phyloP scores from a whole-genome alignment of 805 yeast species.

The Priceomyces haplophilus region DNA sequence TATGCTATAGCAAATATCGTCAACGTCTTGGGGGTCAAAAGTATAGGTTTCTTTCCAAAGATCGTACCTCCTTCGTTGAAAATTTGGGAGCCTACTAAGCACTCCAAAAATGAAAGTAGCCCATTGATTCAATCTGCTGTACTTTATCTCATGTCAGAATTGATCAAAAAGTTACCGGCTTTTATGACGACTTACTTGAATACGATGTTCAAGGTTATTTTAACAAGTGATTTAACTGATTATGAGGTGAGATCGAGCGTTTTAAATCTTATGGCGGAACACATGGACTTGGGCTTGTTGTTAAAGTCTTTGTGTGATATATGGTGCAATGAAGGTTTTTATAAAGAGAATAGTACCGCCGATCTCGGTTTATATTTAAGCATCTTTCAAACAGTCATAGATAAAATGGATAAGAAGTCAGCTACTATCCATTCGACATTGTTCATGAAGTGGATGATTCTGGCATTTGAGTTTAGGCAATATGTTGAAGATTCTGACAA shows the following conservation, averaged over 20 bases:
- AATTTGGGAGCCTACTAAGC: conserved; percentile 48
- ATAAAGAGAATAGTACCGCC: conserved; percentile 30
- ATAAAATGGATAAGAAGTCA: conserved; percentile 65
- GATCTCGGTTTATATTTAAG: conserved; percentile 67
- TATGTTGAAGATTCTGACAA: conserved; percentile 26
- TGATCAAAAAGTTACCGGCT: conserved; percentile 80
- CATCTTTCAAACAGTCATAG: conserved; percentile 63
- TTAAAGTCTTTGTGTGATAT: conserved; percentile 58
- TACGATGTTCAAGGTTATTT: conserved; percentile 57
- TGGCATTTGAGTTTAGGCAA: conserved; percentile 66
- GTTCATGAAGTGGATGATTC: conserved; percentile 66
- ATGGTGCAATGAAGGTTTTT: conserved; percentile 50
- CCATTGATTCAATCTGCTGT: conserved; percentile 64
- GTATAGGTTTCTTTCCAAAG: conserved; percentile 80
- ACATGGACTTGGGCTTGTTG: conserved; percentile 63
- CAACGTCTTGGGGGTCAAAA: conserved; percentile 76
- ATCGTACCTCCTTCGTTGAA: conserved; percentile 72
- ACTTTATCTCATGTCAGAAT: conserved; percentile 66
- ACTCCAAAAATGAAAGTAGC: conserved; percentile 24
- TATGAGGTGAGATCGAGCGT: conserved; percentile 59
- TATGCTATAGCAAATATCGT: conserved; percentile 69
- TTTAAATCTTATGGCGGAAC: conserved; percentile 57
- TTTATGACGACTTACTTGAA: conserved; percentile 70
- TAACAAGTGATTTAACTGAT: conserved; percentile 57
- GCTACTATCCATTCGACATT: conserved; percentile 67